phyloP scores from a whole-genome alignment of 169 alveolate genomes.

The Cryptosporidium muris region DNA sequence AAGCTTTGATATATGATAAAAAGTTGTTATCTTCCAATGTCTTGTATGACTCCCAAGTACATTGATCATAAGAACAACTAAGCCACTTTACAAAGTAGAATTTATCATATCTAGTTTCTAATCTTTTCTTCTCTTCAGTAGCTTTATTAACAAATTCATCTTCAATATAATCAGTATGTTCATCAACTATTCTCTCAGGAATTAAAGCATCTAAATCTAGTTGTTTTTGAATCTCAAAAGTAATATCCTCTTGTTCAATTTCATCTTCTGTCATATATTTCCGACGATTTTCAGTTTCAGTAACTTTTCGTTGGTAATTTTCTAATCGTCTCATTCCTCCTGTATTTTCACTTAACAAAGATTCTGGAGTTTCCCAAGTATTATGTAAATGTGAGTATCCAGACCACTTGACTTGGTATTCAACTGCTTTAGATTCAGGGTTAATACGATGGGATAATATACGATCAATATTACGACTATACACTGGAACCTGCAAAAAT shows the following conservation, averaged over 20 bases:
- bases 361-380: slow-evolving; percentile 87
- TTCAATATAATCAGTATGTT: not conserved
- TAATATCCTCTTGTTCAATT: slow-evolving; percentile 88
- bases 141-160: slow-evolving; percentile 23
- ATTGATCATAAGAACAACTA: slow-evolving; percentile 89
- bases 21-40: slow-evolving; percentile 84
- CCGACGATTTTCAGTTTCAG: slow-evolving; percentile 79
- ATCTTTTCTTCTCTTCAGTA: slow-evolving; percentile 40
- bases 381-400: slow-evolving; percentile 89
- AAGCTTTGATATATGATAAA: slow-evolving; percentile 78
- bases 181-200: slow-evolving; percentile 86
- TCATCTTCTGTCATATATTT: slow-evolving; percentile 88
- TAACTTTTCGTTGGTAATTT: slow-evolving; percentile 83
- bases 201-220: slow-evolving; percentile 88
- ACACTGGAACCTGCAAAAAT: not conserved
- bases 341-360: slow-evolving; percentile 74
- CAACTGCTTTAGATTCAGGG: slow-evolving; percentile 73
- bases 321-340: slow-evolving; percentile 85
- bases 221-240: slow-evolving; percentile 85
- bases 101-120: slow-evolving; percentile 16
- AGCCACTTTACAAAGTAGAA: slow-evolving; percentile 87
- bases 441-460: too few relatives aligned
- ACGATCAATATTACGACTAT: too few relatives aligned
- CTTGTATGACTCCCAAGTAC: slow-evolving; percentile 88
- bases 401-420: slow-evolving; percentile 87